Conservation (phyloP, 1,139 yeast species). For the Nakaseomyces bracarensis region DNA sequence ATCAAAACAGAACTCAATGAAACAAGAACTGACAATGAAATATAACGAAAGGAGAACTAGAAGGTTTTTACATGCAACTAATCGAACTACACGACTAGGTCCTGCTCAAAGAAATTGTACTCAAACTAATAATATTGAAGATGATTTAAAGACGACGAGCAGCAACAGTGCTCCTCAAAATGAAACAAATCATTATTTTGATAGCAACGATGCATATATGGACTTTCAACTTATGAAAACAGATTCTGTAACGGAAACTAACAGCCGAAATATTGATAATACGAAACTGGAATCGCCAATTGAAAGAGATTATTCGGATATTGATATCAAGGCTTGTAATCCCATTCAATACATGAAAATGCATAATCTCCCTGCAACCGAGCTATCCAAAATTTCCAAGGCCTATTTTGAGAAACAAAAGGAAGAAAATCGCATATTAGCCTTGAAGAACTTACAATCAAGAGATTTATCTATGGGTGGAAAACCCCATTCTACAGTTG, state of each 20-base stretch:
- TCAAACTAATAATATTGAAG: background rate
- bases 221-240: conserved; percentile 2
- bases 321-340: conserved; percentile 34
- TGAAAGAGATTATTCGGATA: conserved; percentile 16
- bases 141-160: too few relatives aligned
- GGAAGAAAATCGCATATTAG: conserved; percentile 27
- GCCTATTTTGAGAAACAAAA: conserved; percentile 34
- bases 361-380: conserved; percentile 32
- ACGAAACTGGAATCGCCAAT: background rate
- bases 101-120: conserved; percentile 34
- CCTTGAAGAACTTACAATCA: conserved; percentile 10
- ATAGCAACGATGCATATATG: conserved; percentile 3
- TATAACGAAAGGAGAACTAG: conserved; percentile 31
- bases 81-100: conserved; percentile 30
- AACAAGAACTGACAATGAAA: conserved; percentile 26
- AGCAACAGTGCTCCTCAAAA: too few relatives aligned
- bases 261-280: conserved; percentile 7
- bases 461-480: background rate
- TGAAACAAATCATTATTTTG: conserved; percentile 5
- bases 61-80: conserved; percentile 24
- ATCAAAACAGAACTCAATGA: conserved; percentile 18
- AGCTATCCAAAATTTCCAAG: conserved; percentile 33
- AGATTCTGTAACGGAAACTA: conserved; percentile 7
- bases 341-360: conserved; percentile 35
- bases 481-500: background rate